Evolutionary conservation across 306 rosid genomes (phyloP).

Genomic region (Quercus rubra): DNA sequence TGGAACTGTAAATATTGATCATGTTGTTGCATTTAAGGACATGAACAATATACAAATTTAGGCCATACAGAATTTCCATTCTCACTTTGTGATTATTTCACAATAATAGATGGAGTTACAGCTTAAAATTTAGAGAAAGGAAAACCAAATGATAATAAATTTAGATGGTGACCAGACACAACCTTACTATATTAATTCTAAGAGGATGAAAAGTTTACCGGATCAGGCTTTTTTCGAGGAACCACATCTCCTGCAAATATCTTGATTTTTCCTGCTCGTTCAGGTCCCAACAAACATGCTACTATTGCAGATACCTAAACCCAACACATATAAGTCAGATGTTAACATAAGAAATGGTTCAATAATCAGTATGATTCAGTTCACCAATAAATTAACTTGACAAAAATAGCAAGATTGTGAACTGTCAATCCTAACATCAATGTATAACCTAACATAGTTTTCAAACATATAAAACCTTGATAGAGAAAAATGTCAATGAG

Average conservation of each 20-base stretch:
- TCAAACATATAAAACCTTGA: neutral
- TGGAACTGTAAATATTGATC: conserved; percentile 1
- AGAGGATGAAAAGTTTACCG: conserved; percentile 49
- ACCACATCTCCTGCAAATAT: conserved; percentile 99
- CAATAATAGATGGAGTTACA: neutral
- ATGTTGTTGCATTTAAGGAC: neutral
- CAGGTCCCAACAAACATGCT: conserved; percentile 77
- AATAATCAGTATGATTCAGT: neutral
- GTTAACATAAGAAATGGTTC: conserved; percentile 7
- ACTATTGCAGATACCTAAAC: conserved; percentile 96
- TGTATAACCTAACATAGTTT: neutral
- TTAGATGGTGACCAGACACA: conserved; percentile 1
- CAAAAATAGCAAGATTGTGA: conserved; percentile 1
- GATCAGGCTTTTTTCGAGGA: conserved; percentile 98
- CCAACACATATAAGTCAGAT: conserved; percentile 27
- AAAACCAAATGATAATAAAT: neutral
- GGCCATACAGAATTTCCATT: neutral
- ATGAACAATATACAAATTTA: neutral
- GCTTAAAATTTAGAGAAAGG: neutral
- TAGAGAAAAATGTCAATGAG: neutral
- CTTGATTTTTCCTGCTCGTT: conserved; percentile 81
- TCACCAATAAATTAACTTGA: conserved; percentile 13
- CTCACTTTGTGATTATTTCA: conserved; percentile 5
- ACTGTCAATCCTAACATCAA: neutral
- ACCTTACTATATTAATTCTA: neutral